A percentile compares a stretch with the other conserved stretches of the same genome.
These are phyloP conservation scores for Amphirosellinia nigrospora DNA, from an alignment of 495 filamentous ascomycete genomes.

Conservation along the genomic window DNA sequence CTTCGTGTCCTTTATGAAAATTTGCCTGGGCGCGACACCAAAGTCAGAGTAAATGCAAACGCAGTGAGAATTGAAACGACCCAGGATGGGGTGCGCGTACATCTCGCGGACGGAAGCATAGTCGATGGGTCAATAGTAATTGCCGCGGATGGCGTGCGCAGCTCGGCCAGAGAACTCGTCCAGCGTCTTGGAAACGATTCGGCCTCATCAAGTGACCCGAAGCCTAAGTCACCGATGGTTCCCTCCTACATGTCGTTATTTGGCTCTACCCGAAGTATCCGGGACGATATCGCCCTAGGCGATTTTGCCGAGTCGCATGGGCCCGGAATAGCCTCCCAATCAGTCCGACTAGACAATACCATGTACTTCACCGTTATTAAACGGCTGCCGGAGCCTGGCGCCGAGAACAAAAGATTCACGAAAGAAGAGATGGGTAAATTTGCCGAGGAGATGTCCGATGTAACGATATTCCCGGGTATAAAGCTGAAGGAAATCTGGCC, in stretches of 20 bases:
- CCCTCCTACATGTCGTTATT: conserved; percentile 48
- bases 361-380: conserved; percentile 48
- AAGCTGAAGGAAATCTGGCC: conserved; percentile 43
- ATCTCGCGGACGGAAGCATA: conserved; percentile 45
- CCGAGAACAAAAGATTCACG: conserved; percentile 38
- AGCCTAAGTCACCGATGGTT: conserved; percentile 25
- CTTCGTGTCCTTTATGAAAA: conserved; percentile 43
- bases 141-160: conserved; percentile 57
- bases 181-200: conserved; percentile 30
- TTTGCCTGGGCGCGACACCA: conserved; percentile 35
- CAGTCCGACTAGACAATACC: conserved; percentile 32
- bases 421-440: conserved; percentile 42
- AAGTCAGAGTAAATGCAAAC: conserved; percentile 35
- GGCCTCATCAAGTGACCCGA: conserved; percentile 19
- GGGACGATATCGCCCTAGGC: conserved; percentile 28
- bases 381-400: conserved; percentile 25
- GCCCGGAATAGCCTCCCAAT: conserved; percentile 35
- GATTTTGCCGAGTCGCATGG: conserved; percentile 33
- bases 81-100: conserved; percentile 38
- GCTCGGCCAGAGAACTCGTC: conserved; percentile 53
- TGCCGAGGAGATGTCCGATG: conserved; percentile 31
- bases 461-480: conserved; percentile 39
- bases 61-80: conserved; percentile 39
- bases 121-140: conserved; percentile 53
- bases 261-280: conserved; percentile 38